Base-by-base conservation (phyloP, 2,329 filamentous ascomycete genomes). In the Colletotrichum noveboracense region DNA sequence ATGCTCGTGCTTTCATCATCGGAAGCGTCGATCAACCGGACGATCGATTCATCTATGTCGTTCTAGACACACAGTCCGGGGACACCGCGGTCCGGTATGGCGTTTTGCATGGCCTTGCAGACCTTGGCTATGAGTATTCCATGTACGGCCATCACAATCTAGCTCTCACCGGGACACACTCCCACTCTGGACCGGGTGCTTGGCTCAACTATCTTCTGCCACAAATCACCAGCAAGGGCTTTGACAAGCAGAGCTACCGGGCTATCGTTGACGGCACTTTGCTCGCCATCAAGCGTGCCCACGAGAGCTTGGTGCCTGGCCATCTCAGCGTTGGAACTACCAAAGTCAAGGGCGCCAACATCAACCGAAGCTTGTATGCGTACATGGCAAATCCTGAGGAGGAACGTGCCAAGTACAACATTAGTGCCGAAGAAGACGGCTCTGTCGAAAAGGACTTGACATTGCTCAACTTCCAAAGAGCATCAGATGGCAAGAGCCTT, bases 201-300 rank as follows among this genome's bases (percentile, higher is more conserved):
- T 98, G 95, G 95, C 89, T 97, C 81, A 98, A 98, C 83, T 98
- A 98, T 81, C 89, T 98, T 12, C 88, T 98, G 16, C 96, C 96
- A 12, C 96, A 98, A 81, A 93, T 98, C 79, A 96, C 96, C 0
- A 96, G 93, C 82, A 90, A 93, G 76, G 96, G 96, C 0, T 98
- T 98, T 80, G 91, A 96, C 83, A 93, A 93, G 82, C 94, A 97
- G 82, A 96, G 94, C 80, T 98, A 97, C 81, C 90, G 92, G 78
- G 96, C 96, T 48, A 95, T 98, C 77, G 95, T 98, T 1, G 93
- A 97, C 78, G 96, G 96, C 4, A 93, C 94, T 7, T 83, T 97
- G 7, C 85, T 95, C 7, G 96, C 96, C 3, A 95, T 98, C 78
- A 88, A 93, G 81, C 89, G 94, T 69, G 96, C 96, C 0, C 96